Evolutionary conservation across 2,329 filamentous ascomycete genomes (phyloP).

Genomic region (Cadophora sp.): DNA sequence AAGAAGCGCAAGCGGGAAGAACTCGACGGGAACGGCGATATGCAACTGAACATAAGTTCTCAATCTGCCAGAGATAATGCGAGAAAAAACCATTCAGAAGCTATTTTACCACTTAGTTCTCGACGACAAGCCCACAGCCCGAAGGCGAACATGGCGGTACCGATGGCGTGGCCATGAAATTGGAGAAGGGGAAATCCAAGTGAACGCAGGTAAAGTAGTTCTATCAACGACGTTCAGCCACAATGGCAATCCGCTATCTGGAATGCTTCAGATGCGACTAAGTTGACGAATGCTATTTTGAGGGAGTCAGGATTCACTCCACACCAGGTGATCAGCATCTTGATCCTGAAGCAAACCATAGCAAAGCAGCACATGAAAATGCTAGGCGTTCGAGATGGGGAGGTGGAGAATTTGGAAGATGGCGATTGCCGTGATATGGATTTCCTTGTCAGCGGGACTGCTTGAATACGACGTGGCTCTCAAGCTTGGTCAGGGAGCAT

Average conservation of each 20-base stretch:
- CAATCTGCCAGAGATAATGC: slow-evolving; percentile 3
- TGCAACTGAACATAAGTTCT: slow-evolving; percentile 12
- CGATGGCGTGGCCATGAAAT: slow-evolving; percentile 34
- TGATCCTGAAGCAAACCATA: slow-evolving; percentile 25
- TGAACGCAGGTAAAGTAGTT: slow-evolving; percentile 24
- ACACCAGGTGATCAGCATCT: slow-evolving; percentile 8
- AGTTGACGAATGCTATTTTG: slow-evolving; percentile 27
- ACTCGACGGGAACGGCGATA: slow-evolving; percentile 27
- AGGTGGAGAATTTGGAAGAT: slow-evolving; percentile 6
- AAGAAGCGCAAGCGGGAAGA: slow-evolving; percentile 29
- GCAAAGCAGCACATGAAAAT: slow-evolving; percentile 26
- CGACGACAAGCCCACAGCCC: slow-evolving; percentile 30
- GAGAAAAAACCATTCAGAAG: slow-evolving; percentile 21
- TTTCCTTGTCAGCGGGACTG: not conserved
- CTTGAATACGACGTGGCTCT: not conserved
- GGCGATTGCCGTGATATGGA: not conserved
- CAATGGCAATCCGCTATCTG: slow-evolving; percentile 27
- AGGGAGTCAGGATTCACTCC: slow-evolving; percentile 20
- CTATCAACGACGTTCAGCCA: slow-evolving; percentile 28
- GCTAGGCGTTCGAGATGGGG: slow-evolving; percentile 20
- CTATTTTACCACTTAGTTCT: slow-evolving; percentile 22
- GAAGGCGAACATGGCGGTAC: slow-evolving; percentile 31
- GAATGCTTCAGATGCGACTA: slow-evolving; percentile 26
- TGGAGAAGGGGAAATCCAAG: slow-evolving; percentile 32
- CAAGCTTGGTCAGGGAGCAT: not conserved